Evolutionary conservation across 345 rosid genomes (phyloP).

Genomic region (Nasturtium officinale): DNA sequence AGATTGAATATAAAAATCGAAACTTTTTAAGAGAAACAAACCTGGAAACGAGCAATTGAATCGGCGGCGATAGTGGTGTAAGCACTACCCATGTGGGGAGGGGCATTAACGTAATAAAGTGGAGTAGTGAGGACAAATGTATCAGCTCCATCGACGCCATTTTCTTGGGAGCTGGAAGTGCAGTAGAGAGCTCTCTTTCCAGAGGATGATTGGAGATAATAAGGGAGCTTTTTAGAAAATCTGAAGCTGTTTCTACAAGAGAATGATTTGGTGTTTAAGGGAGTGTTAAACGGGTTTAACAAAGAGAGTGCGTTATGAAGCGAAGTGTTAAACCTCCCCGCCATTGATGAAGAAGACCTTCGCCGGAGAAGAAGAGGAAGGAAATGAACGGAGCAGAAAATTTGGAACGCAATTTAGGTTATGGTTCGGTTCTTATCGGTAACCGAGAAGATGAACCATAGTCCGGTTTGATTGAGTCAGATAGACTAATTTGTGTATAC

Average conservation of each 20-base stretch:
- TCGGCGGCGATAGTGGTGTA: slow-evolving; percentile 98
- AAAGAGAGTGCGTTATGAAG: slow-evolving; percentile 61
- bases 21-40: slow-evolving; percentile 32
- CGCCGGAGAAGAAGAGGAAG: slow-evolving; percentile 37
- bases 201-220: slow-evolving; percentile 37
- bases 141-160: slow-evolving; percentile 26
- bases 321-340: slow-evolving; percentile 62
- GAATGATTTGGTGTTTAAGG: slow-evolving; percentile 46
- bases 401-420: slow-evolving; percentile 36
- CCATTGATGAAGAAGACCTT: slow-evolving; percentile 48
- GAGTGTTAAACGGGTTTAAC: slow-evolving; percentile 50
- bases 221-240: slow-evolving; percentile 45
- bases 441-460: background rate
- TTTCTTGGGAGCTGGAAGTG: slow-evolving; percentile 36
- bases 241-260: slow-evolving; percentile 48
- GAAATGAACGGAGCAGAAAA: background rate
- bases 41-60: slow-evolving; percentile 95
- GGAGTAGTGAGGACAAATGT: slow-evolving; percentile 87
- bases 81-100: slow-evolving; percentile 99
- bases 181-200: slow-evolving; percentile 52
- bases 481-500: background rate
- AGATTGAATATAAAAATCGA: background rate
- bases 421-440: slow-evolving; percentile 34
- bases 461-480: background rate
- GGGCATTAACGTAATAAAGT: slow-evolving; percentile 97